These are phyloP conservation scores for Trametes hirsuta DNA, from an alignment of 1,284 basidiomycete genomes.

Conservation along the genomic window DNA sequence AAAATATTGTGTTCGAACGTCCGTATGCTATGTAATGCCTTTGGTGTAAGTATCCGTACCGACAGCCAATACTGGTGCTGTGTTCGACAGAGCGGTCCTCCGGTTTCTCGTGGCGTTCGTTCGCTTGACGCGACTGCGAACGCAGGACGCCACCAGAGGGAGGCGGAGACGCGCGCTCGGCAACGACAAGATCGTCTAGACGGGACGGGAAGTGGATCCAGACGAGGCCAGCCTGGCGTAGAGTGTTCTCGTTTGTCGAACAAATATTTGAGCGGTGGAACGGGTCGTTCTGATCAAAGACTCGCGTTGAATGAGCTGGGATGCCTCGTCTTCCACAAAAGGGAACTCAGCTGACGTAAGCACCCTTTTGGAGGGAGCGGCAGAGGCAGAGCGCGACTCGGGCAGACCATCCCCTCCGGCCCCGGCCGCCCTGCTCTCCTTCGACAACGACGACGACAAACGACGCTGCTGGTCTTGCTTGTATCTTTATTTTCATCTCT, in stretches of 20 bases:
- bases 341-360: neutral
- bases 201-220: neutral
- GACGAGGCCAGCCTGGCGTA: conserved; percentile 3
- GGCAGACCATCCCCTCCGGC: too few relatives aligned
- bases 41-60: too few relatives aligned
- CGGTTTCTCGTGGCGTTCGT: too few relatives aligned
- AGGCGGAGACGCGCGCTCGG: neutral
- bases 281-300: too few relatives aligned
- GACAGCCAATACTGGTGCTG: too few relatives aligned
- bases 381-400: too few relatives aligned
- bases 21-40: too few relatives aligned
- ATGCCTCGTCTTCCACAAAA: neutral
- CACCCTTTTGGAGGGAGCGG: neutral
- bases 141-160: too few relatives aligned
- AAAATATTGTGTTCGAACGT: too few relatives aligned
- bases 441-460: neutral
- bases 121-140: too few relatives aligned
- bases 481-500: neutral
- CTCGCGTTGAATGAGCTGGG: neutral
- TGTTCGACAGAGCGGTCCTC: too few relatives aligned
- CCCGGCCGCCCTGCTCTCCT: neutral
- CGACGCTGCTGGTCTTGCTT: neutral
- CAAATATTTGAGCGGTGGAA: neutral
- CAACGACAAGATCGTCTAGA: neutral
- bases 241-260: conserved; percentile 4